Evolutionary conservation across 371 early-diverging fungal species (phyloP), one percentile per base, ranked within the genome.

Genomic region (Batrachochytrium dendrobatidis): DNA sequence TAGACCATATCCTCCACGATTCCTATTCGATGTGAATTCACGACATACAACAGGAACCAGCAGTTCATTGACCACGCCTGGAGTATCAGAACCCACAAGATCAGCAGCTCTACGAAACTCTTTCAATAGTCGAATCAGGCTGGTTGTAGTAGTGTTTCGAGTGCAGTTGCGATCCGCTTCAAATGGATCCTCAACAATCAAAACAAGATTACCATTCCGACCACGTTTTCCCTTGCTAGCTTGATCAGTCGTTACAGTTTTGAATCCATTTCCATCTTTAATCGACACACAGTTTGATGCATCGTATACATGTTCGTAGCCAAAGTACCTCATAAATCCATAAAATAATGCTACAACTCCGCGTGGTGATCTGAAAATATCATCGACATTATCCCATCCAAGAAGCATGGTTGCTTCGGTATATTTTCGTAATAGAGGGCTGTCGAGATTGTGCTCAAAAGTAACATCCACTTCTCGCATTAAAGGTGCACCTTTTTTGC

Each of bases 151-250:
- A 17, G 61, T 61, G 55, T 61, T 60, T n/a, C 72, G 63, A 4
- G 72, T 59, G 30, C 61, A 58, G 54, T 71, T 71, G 20, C 68
- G 61, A 62, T 66, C 66, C 34, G 68, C 48, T 60, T 66, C 63
- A 55, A 72, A 72, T 26, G 72, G 72, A 46, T 72, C 72, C 52
- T 72, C 72, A 18, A 72, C 69, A 43, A 69, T 61, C 22, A 71
- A 48, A 22, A 33, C 33, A 48, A 49, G 25, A 1, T 31, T 32
- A 18, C 18, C 26, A 8, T 18, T 31, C 57, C 56, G 26, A n/a
- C 30, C 44, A 31, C 39, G 7, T 20, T 18, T 34, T 32, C 49
- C 58, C 51, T 53, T 12, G 45, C 22, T n/a, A 10, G 8, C 53
- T 62, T 24, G 20, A 26, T 34, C 10, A 15, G 34, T 10, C 56